Evolutionary conservation across 768 basidiomycete species (phyloP).

Genomic region (Pleurotus giganteus): DNA sequence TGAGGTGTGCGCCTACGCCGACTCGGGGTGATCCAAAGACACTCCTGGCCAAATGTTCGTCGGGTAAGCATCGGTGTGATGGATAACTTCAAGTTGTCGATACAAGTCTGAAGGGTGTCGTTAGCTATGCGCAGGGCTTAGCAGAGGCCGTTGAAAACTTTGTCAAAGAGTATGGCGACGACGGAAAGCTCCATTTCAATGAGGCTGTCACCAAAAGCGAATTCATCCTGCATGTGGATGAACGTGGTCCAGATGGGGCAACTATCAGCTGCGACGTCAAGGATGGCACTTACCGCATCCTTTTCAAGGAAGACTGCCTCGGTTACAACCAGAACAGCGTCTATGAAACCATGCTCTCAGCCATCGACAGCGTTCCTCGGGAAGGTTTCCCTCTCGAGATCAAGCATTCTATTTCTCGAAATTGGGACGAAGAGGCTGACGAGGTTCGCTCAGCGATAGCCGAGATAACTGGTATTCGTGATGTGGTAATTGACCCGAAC

Average conservation of each 20-base stretch:
- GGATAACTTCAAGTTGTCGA: neutral
- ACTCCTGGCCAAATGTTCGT: conserved; percentile 22
- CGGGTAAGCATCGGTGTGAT: conserved; percentile 15
- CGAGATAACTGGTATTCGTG: conserved; percentile 24
- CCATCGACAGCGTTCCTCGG: conserved; percentile 31
- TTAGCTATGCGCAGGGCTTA: conserved; percentile 37
- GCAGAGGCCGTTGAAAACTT: conserved; percentile 27
- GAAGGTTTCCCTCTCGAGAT: conserved; percentile 31
- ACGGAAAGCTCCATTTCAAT: conserved; percentile 37
- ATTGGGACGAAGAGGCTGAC: conserved; percentile 29
- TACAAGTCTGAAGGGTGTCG: neutral
- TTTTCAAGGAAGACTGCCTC: conserved; percentile 30
- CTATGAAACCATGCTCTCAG: conserved; percentile 24
- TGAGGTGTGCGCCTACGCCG: conserved; percentile 33
- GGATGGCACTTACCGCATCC: conserved; percentile 38
- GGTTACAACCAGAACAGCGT: conserved; percentile 29
- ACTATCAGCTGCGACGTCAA: conserved; percentile 33
- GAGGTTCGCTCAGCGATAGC: conserved; percentile 26
- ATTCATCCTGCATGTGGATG: conserved; percentile 31
- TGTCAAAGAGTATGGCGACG: conserved; percentile 29
- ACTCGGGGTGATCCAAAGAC: conserved; percentile 18
- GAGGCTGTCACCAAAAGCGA: conserved; percentile 32
- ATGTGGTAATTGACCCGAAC: conserved; percentile 32
- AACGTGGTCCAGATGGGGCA: conserved; percentile 25
- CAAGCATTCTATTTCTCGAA: conserved; percentile 29